These are phyloP conservation scores for Chalciporus pseudorubinellus DNA, from an alignment of 768 basidiomycete species.

Conservation along the genomic window DNA sequence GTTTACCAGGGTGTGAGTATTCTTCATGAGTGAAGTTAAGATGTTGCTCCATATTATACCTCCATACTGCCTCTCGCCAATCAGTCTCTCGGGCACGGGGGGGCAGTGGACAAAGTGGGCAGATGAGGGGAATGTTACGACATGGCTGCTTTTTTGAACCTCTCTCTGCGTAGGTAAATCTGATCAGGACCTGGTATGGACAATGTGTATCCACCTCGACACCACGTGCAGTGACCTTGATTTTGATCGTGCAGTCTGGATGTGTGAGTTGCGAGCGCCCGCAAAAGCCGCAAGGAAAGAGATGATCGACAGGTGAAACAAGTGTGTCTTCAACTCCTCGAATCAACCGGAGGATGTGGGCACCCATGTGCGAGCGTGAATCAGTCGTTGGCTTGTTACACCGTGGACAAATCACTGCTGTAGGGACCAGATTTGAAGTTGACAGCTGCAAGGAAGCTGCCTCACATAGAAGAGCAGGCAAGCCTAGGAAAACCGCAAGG, in stretches of 20 bases:
- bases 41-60: neutral
- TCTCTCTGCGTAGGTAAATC: neutral
- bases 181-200: neutral
- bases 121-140: neutral
- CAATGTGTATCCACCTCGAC: neutral
- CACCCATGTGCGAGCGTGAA: neutral
- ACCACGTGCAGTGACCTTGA: neutral
- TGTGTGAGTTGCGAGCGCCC: neutral
- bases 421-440: neutral
- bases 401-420: neutral
- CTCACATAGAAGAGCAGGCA: neutral
- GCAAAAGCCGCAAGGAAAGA: neutral
- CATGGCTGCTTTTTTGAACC: neutral
- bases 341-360: neutral
- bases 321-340: neutral
- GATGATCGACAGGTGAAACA: neutral
- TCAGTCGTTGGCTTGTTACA: neutral
- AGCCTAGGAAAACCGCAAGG: too few species aligned
- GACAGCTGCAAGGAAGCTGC: neutral
- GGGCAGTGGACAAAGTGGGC: neutral
- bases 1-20: neutral
- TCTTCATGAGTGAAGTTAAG: neutral
- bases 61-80: neutral
- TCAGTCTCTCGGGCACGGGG: neutral
- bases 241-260: neutral